A percentile compares a stretch with the other conserved stretches of the same genome.
Evolutionary conservation across 2,329 filamentous ascomycete genomes (phyloP).

Genomic region (Fusarium verticillioides): DNA sequence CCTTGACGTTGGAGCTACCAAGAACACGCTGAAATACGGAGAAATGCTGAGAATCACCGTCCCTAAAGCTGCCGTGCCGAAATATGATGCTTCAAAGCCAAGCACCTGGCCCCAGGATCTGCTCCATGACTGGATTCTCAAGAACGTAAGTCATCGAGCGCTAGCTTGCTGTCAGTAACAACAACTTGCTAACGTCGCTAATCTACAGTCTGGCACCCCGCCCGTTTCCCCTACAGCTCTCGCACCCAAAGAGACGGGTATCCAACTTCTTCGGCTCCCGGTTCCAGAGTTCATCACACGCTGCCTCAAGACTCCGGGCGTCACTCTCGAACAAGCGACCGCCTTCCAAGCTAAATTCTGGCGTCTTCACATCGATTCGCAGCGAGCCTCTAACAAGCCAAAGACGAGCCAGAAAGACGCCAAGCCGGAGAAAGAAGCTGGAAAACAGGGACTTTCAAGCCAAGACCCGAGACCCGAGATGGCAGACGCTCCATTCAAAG

Average conservation of each 20-base stretch:
- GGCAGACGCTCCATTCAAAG: conserved; percentile 48
- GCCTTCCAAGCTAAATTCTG: conserved; percentile 57
- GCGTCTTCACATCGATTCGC: conserved; percentile 55
- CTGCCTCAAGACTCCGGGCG: conserved; percentile 52
- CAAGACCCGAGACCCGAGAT: conserved; percentile 44
- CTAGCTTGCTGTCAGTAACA: not conserved
- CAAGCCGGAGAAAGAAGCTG: not conserved
- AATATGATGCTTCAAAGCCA: conserved; percentile 46
- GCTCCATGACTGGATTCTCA: conserved; percentile 53
- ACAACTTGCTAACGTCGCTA: not conserved
- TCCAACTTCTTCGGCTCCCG: conserved; percentile 55
- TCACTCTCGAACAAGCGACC: conserved; percentile 53
- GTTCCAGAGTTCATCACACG: conserved; percentile 53
- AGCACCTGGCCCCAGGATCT: conserved; percentile 54
- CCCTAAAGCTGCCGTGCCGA: conserved; percentile 42
- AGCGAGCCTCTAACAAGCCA: conserved; percentile 24
- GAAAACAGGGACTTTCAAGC: conserved; percentile 41
- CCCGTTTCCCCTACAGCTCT: conserved; percentile 49
- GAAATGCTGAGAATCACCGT: conserved; percentile 57
- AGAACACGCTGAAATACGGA: conserved; percentile 61
- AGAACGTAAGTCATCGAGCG: conserved; percentile 50
- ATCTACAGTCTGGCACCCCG: conserved; percentile 53
- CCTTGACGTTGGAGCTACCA: conserved; percentile 55
- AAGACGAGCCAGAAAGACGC: not conserved
- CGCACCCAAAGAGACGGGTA: conserved; percentile 55